A percentile compares a stretch with the other conserved stretches of the same genome.
These are phyloP conservation scores for Diplosphaera chodatii DNA, from an alignment of 139 green algal genomes.

Conservation along the genomic window DNA sequence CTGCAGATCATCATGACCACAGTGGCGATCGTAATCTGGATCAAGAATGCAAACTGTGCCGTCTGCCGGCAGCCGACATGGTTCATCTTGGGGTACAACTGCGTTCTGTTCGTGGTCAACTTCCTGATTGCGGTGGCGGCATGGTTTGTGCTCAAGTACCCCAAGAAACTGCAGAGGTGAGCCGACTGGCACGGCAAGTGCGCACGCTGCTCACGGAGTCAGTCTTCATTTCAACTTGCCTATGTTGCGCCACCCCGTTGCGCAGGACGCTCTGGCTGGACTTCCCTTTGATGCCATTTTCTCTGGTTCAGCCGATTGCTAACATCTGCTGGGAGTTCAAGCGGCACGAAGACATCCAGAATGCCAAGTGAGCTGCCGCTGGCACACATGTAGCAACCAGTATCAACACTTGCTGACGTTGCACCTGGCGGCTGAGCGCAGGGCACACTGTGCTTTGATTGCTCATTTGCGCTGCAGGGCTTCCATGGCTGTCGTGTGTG, in stretches of 20 bases:
- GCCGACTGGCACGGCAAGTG: too few relatives aligned
- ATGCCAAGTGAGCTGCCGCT: not conserved
- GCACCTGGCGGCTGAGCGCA: too few relatives aligned
- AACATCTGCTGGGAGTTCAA: conserved; percentile 1
- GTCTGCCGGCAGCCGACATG: not conserved
- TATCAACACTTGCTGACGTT: too few relatives aligned
- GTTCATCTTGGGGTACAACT: not conserved
- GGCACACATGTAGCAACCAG: too few relatives aligned
- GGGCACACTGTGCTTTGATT: too few relatives aligned
- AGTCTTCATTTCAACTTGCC: too few relatives aligned
- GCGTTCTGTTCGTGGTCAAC: not conserved
- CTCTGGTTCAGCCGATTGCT: not conserved
- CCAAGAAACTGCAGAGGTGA: not conserved
- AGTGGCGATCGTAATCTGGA: not conserved
- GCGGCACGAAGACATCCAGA: not conserved
- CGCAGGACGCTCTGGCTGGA: not conserved
- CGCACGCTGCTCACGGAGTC: too few relatives aligned
- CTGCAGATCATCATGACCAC: not conserved
- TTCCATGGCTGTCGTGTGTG: not conserved
- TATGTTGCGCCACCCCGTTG: not conserved
- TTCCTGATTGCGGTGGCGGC: not conserved
- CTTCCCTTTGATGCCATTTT: not conserved
- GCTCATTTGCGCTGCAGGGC: not conserved
- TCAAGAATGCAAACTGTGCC: not conserved
- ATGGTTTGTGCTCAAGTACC: not conserved